A percentile compares a stretch with the other conserved stretches of the same genome.
Evolutionary conservation across 108 stramenopile species (phyloP).

Genomic region (Nitzschia sp.): DNA sequence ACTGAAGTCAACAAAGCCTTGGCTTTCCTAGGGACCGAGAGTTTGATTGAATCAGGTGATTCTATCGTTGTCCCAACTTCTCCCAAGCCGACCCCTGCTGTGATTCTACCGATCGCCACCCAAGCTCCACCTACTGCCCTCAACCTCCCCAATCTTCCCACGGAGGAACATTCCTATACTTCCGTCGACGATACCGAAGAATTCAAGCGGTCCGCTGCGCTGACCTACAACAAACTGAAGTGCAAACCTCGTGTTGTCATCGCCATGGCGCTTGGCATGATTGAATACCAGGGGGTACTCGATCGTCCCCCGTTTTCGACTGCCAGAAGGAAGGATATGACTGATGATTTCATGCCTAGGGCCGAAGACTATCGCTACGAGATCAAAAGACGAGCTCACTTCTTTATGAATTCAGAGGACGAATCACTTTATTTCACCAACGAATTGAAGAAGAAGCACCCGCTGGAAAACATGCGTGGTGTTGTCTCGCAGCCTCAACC

Average conservation of each 20-base stretch:
- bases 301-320: conserved; percentile 20
- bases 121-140: conserved; percentile 1
- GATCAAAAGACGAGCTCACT: conserved; percentile 37
- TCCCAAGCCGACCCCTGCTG: conserved; percentile 12
- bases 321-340: conserved; percentile 30
- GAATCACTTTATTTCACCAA: conserved; percentile 19
- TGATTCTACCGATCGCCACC: conserved; percentile 4
- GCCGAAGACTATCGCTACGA: conserved; percentile 39
- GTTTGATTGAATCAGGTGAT: conserved; percentile 10
- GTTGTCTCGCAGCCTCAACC: conserved; percentile 33
- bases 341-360: conserved; percentile 33
- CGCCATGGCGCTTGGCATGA: conserved; percentile 31
- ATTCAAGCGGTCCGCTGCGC: conserved; percentile 30
- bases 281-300: conserved; percentile 24
- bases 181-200: conserved; percentile 20
- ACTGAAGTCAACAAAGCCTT: conserved; percentile 27
- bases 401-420: conserved; percentile 33
- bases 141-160: background rate
- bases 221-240: conserved; percentile 15
- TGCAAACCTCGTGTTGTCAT: conserved; percentile 26
- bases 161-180: conserved; percentile 16
- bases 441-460: conserved; percentile 32
- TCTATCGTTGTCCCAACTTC: conserved; percentile 11
- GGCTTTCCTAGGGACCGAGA: conserved; percentile 21
- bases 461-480: conserved; percentile 34